These are phyloP conservation scores for Lactifluus piperatus DNA, from an alignment of 768 basidiomycete species.

Conservation along the genomic window DNA sequence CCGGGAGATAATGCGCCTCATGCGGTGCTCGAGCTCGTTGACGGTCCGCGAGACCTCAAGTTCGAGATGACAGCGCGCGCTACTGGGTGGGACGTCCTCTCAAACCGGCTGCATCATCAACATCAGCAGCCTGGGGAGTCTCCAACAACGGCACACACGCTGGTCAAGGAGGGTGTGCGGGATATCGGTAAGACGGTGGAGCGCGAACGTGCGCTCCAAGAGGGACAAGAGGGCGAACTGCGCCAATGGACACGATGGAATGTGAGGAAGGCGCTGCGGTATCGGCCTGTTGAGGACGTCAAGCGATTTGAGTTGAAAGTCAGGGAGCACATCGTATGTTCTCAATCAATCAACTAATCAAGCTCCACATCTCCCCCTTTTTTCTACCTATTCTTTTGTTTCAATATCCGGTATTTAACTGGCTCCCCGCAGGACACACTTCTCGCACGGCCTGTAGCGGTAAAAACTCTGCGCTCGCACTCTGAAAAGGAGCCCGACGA, in stretches of 20 bases:
- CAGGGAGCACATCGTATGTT: constrained; percentile 55
- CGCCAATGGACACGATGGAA: constrained; percentile 66
- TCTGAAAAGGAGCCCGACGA: constrained; percentile 3
- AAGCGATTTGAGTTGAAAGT: constrained; percentile 47
- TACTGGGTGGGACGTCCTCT: constrained; percentile 75
- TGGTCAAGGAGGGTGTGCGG: constrained; percentile 44
- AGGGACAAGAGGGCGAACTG: constrained; percentile 34
- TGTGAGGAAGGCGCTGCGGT: constrained; percentile 63
- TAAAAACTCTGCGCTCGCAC: constrained; percentile 14
- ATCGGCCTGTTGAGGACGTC: constrained; percentile 39
- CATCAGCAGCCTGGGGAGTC: constrained; percentile 7
- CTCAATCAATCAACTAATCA: no score
- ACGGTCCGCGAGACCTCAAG: constrained; percentile 82
- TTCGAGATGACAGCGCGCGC: constrained; percentile 85
- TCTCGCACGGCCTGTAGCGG: constrained; percentile 18
- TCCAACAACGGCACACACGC: constrained; percentile 32
- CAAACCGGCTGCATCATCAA: constrained; percentile 35
- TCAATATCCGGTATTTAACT: no score
- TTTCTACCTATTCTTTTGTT: no score
- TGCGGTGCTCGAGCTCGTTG: constrained; percentile 91
- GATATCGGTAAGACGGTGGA: constrained; percentile 40
- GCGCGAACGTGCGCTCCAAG: constrained; percentile 36
- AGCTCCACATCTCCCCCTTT: no score
- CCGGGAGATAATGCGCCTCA: constrained; percentile 88
- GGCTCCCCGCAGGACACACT: constrained; percentile 10